Percentiles rank a stretch among this genome's conserved stretches.
Conservation (phyloP, 2,329 filamentous ascomycete genomes). For the Trichophyton benhamiae region DNA sequence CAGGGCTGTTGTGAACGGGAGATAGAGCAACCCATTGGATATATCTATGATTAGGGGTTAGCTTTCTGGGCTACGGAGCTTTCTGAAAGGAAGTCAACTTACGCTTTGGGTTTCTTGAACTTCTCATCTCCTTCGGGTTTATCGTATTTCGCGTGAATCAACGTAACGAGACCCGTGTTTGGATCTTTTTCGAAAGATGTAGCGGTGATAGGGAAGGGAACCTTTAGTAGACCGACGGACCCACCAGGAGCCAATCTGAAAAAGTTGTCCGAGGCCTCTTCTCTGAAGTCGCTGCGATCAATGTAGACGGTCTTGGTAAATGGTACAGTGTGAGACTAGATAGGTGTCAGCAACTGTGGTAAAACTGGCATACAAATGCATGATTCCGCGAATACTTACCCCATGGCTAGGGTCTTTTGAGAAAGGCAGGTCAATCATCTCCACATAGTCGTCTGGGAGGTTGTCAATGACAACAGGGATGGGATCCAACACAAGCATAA, state of each 20-base stretch:
- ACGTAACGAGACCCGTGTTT: slow-evolving; percentile 50
- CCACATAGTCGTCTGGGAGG: slow-evolving; percentile 52
- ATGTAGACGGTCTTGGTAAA: slow-evolving; percentile 77
- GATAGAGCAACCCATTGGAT: slow-evolving; percentile 36
- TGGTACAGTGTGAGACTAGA: slow-evolving; percentile 40
- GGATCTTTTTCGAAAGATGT: slow-evolving; percentile 56
- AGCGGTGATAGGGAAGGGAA: slow-evolving; percentile 56
- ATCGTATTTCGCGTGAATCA: slow-evolving; percentile 55
- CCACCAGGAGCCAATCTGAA: slow-evolving; percentile 67
- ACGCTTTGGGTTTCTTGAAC: slow-evolving; percentile 55
- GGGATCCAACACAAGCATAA: slow-evolving; percentile 76
- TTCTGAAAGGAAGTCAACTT: slow-evolving; percentile 18
- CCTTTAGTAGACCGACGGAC: slow-evolving; percentile 60
- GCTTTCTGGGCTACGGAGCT: neutral
- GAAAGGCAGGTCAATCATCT: slow-evolving; percentile 59
- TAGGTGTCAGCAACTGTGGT: slow-evolving; percentile 3
- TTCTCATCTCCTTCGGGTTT: slow-evolving; percentile 54
- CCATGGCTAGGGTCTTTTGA: slow-evolving; percentile 57
- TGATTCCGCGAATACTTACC: slow-evolving; percentile 13
- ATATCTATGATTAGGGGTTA: slow-evolving; percentile 27
- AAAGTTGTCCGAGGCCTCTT: slow-evolving; percentile 59
- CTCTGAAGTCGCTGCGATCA: slow-evolving; percentile 65
- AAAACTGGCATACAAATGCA: neutral
- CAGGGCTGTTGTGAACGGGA: slow-evolving; percentile 43
- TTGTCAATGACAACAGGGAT: slow-evolving; percentile 68